Percentiles rank a stretch among this genome's conserved stretches.
These are phyloP conservation scores for Acorus calamus DNA, from an alignment of 106 monocot species.

Conservation along the genomic window DNA sequence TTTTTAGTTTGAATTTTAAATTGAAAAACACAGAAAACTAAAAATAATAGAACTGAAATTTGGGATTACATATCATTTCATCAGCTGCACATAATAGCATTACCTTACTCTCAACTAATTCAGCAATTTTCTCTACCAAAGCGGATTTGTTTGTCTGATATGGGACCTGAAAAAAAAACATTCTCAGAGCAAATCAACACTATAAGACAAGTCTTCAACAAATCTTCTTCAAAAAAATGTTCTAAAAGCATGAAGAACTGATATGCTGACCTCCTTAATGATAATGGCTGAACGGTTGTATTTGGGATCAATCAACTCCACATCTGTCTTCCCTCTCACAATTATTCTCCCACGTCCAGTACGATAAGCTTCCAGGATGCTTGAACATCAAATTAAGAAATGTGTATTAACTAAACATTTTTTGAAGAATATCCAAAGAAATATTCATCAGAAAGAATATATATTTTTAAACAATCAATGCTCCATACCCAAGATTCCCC, in stretches of 20 bases:
- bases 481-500: conserved; percentile 77
- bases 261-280: conserved; percentile 69
- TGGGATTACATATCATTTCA: not conserved
- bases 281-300: conserved; percentile 67
- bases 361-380: conserved; percentile 94
- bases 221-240: not conserved
- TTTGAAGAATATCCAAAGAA: not conserved
- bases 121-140: conserved; percentile 88
- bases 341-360: conserved; percentile 83
- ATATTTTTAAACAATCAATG: not conserved
- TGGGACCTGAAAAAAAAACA: conserved; percentile 52
- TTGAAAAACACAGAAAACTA: not conserved
- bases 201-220: not conserved
- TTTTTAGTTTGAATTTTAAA: too few species aligned
- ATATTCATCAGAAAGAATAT: not conserved
- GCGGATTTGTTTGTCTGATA: conserved; percentile 94
- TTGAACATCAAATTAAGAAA: conserved; percentile 14
- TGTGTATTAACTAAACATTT: not conserved
- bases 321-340: conserved; percentile 90
- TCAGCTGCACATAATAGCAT: conserved; percentile 1
- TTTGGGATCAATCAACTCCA: conserved; percentile 79
- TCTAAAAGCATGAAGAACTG: not conserved
- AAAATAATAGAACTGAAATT: not conserved
- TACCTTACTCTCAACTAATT: conserved; percentile 95
- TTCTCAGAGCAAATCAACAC: conserved; percentile 1